A percentile compares a stretch with the other conserved stretches of the same genome.
Evolutionary conservation across 1,284 basidiomycete genomes (phyloP).

Genomic region (Pisolithus thermaeus): DNA sequence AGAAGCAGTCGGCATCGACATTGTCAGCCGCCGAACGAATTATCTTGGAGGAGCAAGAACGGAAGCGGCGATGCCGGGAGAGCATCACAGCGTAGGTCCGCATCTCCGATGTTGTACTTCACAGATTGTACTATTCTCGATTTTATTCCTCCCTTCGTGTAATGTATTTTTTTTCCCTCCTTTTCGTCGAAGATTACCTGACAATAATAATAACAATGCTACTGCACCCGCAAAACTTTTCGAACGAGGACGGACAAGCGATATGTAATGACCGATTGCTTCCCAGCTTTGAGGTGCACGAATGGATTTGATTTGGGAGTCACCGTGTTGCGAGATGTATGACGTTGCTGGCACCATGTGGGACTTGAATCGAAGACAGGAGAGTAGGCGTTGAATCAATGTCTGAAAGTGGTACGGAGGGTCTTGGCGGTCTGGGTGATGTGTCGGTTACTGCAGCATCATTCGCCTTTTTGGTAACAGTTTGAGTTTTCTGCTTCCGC

Average conservation of each 20-base stretch:
- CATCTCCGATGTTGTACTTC: slow-evolving; percentile 2
- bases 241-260: too few species aligned
- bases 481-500: slow-evolving; percentile 31
- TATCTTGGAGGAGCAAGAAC: slow-evolving; percentile 82
- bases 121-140: slow-evolving; percentile 2
- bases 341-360: neutral
- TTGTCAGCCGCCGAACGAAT: slow-evolving; percentile 79
- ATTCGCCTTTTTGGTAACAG: slow-evolving; percentile 18
- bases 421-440: slow-evolving; percentile 9
- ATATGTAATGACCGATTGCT: slow-evolving; percentile 64
- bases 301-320: slow-evolving; percentile 57
- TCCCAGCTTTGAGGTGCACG: slow-evolving; percentile 76
- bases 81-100: slow-evolving; percentile 19
- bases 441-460: slow-evolving; percentile 9
- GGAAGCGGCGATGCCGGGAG: slow-evolving; percentile 63
- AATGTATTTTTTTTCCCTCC: too few species aligned
- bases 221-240: too few species aligned
- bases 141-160: too few species aligned
- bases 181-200: too few species aligned
- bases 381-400: neutral
- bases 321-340: slow-evolving; percentile 6
- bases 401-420: slow-evolving; percentile 8
- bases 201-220: too few species aligned
- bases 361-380: neutral
- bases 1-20: slow-evolving; percentile 50